Conservation (phyloP, 768 basidiomycete species). For the Pluteus cervinus region DNA sequence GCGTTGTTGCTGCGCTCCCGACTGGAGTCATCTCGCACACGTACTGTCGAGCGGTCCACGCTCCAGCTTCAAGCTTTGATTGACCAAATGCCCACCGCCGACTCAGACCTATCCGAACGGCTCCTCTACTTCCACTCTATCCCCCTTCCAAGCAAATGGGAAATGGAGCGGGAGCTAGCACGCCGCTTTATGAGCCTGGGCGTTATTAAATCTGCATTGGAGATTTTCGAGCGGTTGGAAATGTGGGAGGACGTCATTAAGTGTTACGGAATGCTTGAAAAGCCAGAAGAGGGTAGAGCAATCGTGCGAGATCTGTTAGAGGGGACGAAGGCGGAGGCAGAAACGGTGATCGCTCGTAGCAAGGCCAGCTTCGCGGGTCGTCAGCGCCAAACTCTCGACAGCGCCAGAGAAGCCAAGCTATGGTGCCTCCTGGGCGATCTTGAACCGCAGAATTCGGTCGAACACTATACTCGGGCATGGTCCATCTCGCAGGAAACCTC, state of each 20-base stretch:
- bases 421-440: constrained; percentile 96
- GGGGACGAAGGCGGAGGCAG: constrained; percentile 80
- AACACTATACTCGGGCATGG: constrained; percentile 86
- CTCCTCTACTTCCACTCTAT: constrained; percentile 77
- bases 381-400: constrained; percentile 46
- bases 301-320: constrained; percentile 84
- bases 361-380: constrained; percentile 41
- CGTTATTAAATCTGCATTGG: constrained; percentile 83
- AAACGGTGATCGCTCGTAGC: constrained; percentile 56
- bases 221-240: constrained; percentile 90
- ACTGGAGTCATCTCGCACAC: constrained; percentile 79
- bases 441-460: constrained; percentile 59
- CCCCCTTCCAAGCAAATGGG: constrained; percentile 87
- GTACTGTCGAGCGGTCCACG: constrained; percentile 89
- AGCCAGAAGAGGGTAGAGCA: constrained; percentile 66
- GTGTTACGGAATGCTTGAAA: constrained; percentile 81
- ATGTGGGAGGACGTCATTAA: constrained; percentile 98
- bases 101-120: constrained; percentile 69
- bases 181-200: constrained; percentile 78
- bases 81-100: constrained; percentile 92
- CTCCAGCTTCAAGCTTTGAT: constrained; percentile 93
- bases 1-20: constrained; percentile 90
- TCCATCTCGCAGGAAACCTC: constrained; percentile 71
- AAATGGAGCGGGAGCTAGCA: constrained; percentile 88
- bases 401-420: constrained; percentile 78